A percentile compares a stretch with the other conserved stretches of the same genome.
phyloP scores from a whole-genome alignment of 805 yeast species.

The Priceomyces fermenticarens region DNA sequence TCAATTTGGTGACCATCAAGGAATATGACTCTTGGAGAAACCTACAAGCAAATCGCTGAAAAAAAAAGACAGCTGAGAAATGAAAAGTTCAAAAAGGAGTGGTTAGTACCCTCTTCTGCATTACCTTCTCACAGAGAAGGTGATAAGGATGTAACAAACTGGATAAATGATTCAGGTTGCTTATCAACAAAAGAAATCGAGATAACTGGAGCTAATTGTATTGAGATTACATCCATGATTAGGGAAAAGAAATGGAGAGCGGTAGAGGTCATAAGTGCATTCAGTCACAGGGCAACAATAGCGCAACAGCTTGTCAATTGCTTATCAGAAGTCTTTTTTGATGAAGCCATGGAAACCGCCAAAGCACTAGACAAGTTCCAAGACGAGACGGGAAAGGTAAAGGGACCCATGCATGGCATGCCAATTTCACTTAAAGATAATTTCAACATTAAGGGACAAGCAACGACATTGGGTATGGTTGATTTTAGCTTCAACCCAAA shows the following conservation, averaged over 20 bases:
- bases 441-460: conserved; percentile 45
- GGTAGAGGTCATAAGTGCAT: conserved; percentile 46
- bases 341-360: conserved; percentile 23
- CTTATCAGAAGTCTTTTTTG: conserved; percentile 36
- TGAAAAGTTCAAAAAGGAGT: conserved; percentile 37
- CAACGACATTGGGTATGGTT: conserved; percentile 47
- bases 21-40: neutral
- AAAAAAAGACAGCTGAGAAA: conserved; percentile 39
- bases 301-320: conserved; percentile 53
- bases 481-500: conserved; percentile 7
- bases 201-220: conserved; percentile 36
- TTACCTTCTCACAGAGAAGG: conserved; percentile 17
- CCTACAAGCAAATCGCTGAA: conserved; percentile 35
- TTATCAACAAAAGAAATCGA: conserved; percentile 32
- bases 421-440: conserved; percentile 41
- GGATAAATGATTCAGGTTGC: conserved; percentile 34
- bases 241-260: conserved; percentile 36
- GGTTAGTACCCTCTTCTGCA: conserved; percentile 33
- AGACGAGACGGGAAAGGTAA: conserved; percentile 10
- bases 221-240: conserved; percentile 24
- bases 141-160: conserved; percentile 33
- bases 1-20: too few species aligned
- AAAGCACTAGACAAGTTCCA: conserved; percentile 21
- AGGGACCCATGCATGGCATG: conserved; percentile 30
- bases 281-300: conserved; percentile 54